Evolutionary conservation across 257 asterid species (phyloP), one percentile per base, ranked within the genome.

Genomic region (Cinchona pubescens): DNA sequence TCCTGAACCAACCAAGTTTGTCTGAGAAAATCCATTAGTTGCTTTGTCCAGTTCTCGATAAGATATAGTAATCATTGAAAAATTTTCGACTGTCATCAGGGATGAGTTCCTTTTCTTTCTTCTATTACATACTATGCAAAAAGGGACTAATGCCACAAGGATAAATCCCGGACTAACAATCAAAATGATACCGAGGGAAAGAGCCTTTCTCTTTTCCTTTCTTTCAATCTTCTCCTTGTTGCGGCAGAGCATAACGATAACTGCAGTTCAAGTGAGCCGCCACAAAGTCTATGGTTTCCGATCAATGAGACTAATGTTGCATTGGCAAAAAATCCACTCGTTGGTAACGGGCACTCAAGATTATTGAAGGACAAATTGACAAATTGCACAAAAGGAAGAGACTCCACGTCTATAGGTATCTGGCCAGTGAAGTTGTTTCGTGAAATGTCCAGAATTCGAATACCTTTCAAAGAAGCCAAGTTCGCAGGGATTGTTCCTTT

Each of bases 201-300:
- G 56, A 16, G 23, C 25, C 43, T 25, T 77, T 55, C 29, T 75
- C 25, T n/a, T n/a, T n/a, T n/a, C n/a, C n/a, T n/a, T n/a, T n/a
- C n/a, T n/a, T n/a, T n/a, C n/a, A n/a, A n/a, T n/a, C n/a, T n/a
- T n/a, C 32, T 67, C 45, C 9, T 73, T 65, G 58, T 80, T 80
- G 62, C 67, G 35, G 1, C 40, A 19, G 69, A 23, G 62, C 85
- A 80, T n/a, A 34, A 7, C 5, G 75, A 81, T 2, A 83, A 64
- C 55, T 67, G 34, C 30, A 83, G 30, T 40, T 66, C 65, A 45
- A 67, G 79, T 34, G 60, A 43, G 34, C 82, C 87, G 32, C 83
- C 82, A 77, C 87, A 80, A 59, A 83, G 81, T 14, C 78, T 75
- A 71, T 18, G 34, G 43, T 81, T 83, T 64, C 83, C 81, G 10